Conservation (phyloP, 306 rosid genomes). For the Clitoria ternatea region DNA sequence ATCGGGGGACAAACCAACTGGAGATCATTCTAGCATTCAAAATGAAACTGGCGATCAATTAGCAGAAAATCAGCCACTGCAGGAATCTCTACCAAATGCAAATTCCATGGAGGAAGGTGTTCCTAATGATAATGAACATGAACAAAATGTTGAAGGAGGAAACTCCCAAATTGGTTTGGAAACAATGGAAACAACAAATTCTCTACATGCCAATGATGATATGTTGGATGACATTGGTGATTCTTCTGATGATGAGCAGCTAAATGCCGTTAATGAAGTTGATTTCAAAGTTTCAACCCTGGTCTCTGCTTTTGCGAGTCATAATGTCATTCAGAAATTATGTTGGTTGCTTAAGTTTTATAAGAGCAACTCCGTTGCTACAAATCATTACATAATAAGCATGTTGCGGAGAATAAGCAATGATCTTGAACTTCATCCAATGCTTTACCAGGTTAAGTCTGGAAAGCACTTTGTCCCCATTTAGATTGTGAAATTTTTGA, state of each 20-base stretch:
- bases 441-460: constrained; percentile 83
- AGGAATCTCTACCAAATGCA: constrained; percentile 28
- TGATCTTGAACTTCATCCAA: constrained; percentile 82
- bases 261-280: constrained; percentile 61
- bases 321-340: constrained; percentile 68
- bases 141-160: constrained; percentile 26
- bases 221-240: constrained; percentile 39
- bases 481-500: constrained; percentile 17
- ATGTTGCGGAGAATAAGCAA: constrained; percentile 68
- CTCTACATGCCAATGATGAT: constrained; percentile 44
- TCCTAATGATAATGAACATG: constrained; percentile 30
- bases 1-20: constrained; percentile 33
- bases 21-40: constrained; percentile 39
- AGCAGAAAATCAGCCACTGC: constrained; percentile 30
- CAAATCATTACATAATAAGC: constrained; percentile 76
- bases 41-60: constrained; percentile 41
- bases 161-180: constrained; percentile 22
- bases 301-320: constrained; percentile 69
- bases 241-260: constrained; percentile 72
- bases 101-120: constrained; percentile 33
- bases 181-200: constrained; percentile 30
- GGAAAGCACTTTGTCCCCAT: constrained; percentile 16
- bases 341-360: constrained; percentile 98
- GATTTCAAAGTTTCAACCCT: constrained; percentile 77
- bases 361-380: constrained; percentile 67